Evolutionary conservation across 495 filamentous ascomycete species (phyloP).

Genomic region (Staphylotrichum longicolle): DNA sequence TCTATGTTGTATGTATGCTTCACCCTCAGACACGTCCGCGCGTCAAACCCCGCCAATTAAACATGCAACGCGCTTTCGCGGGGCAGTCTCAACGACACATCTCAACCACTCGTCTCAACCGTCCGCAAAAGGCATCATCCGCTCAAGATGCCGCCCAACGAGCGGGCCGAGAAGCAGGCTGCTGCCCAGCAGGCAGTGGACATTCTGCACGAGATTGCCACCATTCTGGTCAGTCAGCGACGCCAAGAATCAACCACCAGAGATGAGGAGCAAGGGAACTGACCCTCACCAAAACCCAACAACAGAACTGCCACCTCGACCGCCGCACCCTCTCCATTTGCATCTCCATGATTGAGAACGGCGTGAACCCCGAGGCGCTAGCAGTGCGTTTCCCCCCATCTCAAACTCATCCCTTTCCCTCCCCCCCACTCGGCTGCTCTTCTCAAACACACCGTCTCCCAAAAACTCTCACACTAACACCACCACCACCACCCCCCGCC

Average conservation of each 20-base stretch:
- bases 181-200: slow-evolving; percentile 96
- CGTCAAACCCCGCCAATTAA: slow-evolving; percentile 19
- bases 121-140: slow-evolving; percentile 4
- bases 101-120: slow-evolving; percentile 11
- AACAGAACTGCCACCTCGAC: slow-evolving; percentile 92
- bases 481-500: not conserved
- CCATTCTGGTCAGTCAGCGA: slow-evolving; percentile 62
- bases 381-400: slow-evolving; percentile 59
- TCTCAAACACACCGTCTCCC: not conserved
- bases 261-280: not conserved
- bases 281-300: not conserved
- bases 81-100: slow-evolving; percentile 8
- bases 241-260: not conserved
- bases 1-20: no score
- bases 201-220: slow-evolving; percentile 91
- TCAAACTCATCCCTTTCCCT: not conserved
- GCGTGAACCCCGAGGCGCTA: slow-evolving; percentile 91
- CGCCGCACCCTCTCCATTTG: slow-evolving; percentile 87
- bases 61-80: not conserved
- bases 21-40: not conserved
- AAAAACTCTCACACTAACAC: not conserved
- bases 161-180: slow-evolving; percentile 60
- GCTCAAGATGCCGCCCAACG: slow-evolving; percentile 18
- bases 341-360: slow-evolving; percentile 95
- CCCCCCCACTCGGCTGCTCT: not conserved